These are phyloP conservation scores for Pontederia paniculata DNA, from an alignment of 176 grass and related monocot genomes.

Conservation along the genomic window DNA sequence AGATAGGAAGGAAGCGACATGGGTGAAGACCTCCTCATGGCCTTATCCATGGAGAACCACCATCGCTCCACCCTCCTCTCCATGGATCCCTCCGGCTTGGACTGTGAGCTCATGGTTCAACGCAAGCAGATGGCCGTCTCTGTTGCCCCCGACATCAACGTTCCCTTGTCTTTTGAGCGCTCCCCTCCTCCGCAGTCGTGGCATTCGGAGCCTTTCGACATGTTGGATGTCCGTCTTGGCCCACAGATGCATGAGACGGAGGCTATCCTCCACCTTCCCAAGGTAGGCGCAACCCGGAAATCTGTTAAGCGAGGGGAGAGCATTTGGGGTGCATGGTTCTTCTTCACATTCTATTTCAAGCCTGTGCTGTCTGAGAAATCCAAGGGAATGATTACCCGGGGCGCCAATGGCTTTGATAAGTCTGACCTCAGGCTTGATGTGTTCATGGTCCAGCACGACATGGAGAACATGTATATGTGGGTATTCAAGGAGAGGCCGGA, in stretches of 20 bases:
- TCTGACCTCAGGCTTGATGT: slow-evolving; percentile 67
- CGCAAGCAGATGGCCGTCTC: slow-evolving; percentile 34
- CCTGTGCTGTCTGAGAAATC: slow-evolving; percentile 62
- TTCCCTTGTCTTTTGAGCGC: slow-evolving; percentile 31
- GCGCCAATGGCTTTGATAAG: slow-evolving; percentile 45
- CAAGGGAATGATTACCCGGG: slow-evolving; percentile 53
- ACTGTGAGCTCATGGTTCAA: slow-evolving; percentile 26
- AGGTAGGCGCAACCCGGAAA: slow-evolving; percentile 41
- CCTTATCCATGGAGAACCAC: slow-evolving; percentile 91
- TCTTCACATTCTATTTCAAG: slow-evolving; percentile 96
- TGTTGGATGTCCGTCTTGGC: slow-evolving; percentile 54
- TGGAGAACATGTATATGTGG: slow-evolving; percentile 99
- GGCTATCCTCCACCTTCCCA: slow-evolving; percentile 39
- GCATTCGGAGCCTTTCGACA: slow-evolving; percentile 50
- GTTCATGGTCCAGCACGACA: slow-evolving; percentile 94
- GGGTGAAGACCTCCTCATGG: slow-evolving; percentile 88
- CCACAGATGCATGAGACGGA: slow-evolving; percentile 47
- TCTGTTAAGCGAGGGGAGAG: slow-evolving; percentile 75
- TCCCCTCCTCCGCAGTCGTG: slow-evolving; percentile 9
- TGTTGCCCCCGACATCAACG: slow-evolving; percentile 74
- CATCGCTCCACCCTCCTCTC: slow-evolving; percentile 81
- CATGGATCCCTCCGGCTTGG: slow-evolving; percentile 70
- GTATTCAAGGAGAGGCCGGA: slow-evolving; percentile 87
- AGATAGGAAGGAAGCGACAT: slow-evolving; percentile 19
- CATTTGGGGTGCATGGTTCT: slow-evolving; percentile 99